Conservation (phyloP, 73 alveolate species). For the Stentor coeruleus region DNA sequence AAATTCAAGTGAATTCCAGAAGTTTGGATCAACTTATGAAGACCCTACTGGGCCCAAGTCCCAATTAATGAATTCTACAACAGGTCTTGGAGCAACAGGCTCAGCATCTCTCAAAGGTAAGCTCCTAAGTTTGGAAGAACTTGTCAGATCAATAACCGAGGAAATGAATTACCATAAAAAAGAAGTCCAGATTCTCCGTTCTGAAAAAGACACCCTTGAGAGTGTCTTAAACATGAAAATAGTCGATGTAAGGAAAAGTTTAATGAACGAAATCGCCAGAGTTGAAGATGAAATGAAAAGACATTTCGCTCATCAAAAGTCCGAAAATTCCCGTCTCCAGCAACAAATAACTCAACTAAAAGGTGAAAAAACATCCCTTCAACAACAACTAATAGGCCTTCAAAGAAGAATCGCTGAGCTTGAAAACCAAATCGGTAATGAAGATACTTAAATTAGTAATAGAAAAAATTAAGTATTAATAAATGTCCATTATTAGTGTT, state of each 20-base stretch:
- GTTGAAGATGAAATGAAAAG: constrained; percentile 85
- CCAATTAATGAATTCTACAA: too few species aligned
- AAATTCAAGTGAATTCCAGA: too few species aligned
- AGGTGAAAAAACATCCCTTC: constrained; percentile 79
- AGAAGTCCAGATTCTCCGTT: constrained; percentile 55
- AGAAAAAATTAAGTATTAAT: too few species aligned
- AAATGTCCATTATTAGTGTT: not conserved
- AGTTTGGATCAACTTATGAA: too few species aligned
- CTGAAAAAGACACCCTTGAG: constrained; percentile 79
- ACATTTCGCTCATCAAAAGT: constrained; percentile 73
- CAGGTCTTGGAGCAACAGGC: constrained; percentile 26
- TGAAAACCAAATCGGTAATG: constrained; percentile 80
- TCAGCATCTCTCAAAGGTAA: constrained; percentile 64
- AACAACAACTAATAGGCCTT: constrained; percentile 64
- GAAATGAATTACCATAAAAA: constrained; percentile 61
- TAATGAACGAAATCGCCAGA: constrained; percentile 65
- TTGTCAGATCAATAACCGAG: constrained; percentile 41
- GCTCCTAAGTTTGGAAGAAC: constrained; percentile 38
- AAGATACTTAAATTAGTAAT: constrained; percentile 50
- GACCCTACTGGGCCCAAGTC: too few species aligned
- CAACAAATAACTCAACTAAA: constrained; percentile 66
- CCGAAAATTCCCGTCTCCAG: constrained; percentile 75
- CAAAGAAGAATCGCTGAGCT: constrained; percentile 78
- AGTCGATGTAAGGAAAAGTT: constrained; percentile 64
- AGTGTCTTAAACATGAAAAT: constrained; percentile 68